Evolutionary conservation across 192 early-diverging fungal genomes (phyloP).

Genomic region (Coemansia sp.): DNA sequence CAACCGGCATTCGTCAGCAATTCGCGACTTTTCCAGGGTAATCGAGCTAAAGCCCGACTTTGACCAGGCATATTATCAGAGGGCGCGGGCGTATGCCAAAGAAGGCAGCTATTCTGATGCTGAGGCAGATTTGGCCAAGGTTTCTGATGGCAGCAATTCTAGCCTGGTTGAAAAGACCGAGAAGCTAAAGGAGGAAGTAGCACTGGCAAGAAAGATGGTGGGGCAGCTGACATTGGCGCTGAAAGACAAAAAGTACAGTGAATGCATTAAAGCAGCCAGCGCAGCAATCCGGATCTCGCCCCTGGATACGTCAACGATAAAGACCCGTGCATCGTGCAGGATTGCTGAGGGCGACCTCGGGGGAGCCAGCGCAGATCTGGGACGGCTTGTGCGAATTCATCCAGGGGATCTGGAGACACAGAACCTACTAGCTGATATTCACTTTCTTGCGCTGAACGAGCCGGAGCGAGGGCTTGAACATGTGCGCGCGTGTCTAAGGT

Average conservation of each 20-base stretch:
- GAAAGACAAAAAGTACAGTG: conserved; percentile 51
- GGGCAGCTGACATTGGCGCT: conserved; percentile 45
- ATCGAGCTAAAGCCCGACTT: conserved; percentile 80
- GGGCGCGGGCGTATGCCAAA: conserved; percentile 66
- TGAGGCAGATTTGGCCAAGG: conserved; percentile 57
- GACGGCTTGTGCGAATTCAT: conserved; percentile 71
- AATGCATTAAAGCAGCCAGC: conserved; percentile 57
- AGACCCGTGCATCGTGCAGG: conserved; percentile 73
- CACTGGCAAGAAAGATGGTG: conserved; percentile 47
- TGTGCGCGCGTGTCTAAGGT: conserved; percentile 82
- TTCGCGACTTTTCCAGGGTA: conserved; percentile 79
- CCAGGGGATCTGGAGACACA: conserved; percentile 65
- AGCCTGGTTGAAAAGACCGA: conserved; percentile 22
- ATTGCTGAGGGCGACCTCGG: conserved; percentile 72
- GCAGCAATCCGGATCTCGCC: conserved; percentile 59
- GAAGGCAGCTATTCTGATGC: conserved; percentile 68
- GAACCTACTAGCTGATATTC: conserved; percentile 68
- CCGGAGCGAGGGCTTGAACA: conserved; percentile 63
- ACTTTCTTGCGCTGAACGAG: conserved; percentile 69
- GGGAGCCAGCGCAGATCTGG: conserved; percentile 79
- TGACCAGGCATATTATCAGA: conserved; percentile 72
- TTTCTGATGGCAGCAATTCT: conserved; percentile 9
- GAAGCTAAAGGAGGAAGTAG: conserved; percentile 42
- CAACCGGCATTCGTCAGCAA: conserved; percentile 68
- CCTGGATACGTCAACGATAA: conserved; percentile 58